phyloP scores from a whole-genome alignment of 129 eudicot species.

The Silybum marianum region DNA sequence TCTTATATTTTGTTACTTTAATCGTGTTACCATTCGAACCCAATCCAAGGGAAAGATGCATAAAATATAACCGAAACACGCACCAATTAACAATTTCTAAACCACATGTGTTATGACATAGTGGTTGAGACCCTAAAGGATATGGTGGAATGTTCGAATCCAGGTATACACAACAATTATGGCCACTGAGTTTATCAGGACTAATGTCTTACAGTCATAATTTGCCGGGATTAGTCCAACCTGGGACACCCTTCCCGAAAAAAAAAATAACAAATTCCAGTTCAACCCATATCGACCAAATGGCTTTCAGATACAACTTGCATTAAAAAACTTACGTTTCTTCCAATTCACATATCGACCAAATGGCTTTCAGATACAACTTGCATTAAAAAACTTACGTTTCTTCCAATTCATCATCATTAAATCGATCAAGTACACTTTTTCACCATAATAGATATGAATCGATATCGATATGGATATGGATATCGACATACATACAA shows the following conservation, averaged over 20 bases:
- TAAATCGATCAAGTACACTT: neutral
- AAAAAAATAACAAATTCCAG: no score
- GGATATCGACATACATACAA: no score
- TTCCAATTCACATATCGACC: neutral
- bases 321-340: neutral
- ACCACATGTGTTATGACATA: no score
- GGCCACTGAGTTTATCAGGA: no score
- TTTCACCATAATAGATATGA: conserved; percentile 6
- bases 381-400: neutral
- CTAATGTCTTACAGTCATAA: no score
- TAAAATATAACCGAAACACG: no score
- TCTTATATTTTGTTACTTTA: neutral
- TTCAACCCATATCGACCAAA: neutral
- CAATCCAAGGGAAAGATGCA: neutral
- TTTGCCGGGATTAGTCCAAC: no score
- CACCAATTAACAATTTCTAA: no score
- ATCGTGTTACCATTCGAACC: neutral
- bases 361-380: neutral
- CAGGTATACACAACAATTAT: no score
- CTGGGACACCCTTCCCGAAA: no score
- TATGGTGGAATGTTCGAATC: no score
- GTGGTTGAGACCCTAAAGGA: no score
- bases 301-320: neutral
- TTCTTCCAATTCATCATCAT: neutral
- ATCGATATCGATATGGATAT: neutral